Percentiles rank a stretch among this genome's conserved stretches.
Conservation (phyloP, 2,329 filamentous ascomycete species). For the Coniella lustricola region DNA sequence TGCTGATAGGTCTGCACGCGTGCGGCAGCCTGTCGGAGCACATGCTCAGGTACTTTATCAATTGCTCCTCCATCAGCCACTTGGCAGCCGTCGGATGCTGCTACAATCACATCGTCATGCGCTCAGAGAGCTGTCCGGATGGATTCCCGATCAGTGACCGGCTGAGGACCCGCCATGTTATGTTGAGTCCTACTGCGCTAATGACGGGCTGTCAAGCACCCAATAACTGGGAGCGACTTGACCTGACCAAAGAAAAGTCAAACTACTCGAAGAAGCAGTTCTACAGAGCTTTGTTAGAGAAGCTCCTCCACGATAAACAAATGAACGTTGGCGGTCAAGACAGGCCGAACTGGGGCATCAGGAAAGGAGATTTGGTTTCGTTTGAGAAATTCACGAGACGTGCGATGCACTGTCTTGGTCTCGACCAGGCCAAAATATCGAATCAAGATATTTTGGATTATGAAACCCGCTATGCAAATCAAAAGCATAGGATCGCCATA, state of each 20-base stretch:
- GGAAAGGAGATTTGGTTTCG: slow-evolving; percentile 23
- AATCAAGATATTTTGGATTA: slow-evolving; percentile 21
- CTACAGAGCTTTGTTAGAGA: slow-evolving; percentile 11
- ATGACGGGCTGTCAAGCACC: slow-evolving; percentile 29
- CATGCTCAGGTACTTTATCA: slow-evolving; percentile 26
- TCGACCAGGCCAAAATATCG: slow-evolving; percentile 16
- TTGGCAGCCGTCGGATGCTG: slow-evolving; percentile 27
- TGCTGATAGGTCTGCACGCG: slow-evolving; percentile 27
- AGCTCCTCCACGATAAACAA: slow-evolving; percentile 19
- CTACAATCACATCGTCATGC: slow-evolving; percentile 27
- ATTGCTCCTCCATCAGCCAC: slow-evolving; percentile 17
- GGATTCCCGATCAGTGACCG: slow-evolving; percentile 32
- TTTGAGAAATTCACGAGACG: slow-evolving; percentile 23
- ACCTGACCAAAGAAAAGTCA: slow-evolving; percentile 16
- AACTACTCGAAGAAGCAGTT: slow-evolving; percentile 11
- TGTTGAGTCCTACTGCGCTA: slow-evolving; percentile 25
- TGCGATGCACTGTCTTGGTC: slow-evolving; percentile 20
- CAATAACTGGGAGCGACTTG: slow-evolving; percentile 25
- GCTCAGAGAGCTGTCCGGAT: slow-evolving; percentile 29
- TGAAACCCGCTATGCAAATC: slow-evolving; percentile 19
- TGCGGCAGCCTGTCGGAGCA: slow-evolving; percentile 28
- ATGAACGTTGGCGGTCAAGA: slow-evolving; percentile 3
- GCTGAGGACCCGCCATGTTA: slow-evolving; percentile 18
- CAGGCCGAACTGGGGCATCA: slow-evolving; percentile 24
- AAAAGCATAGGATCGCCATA: slow-evolving; percentile 24